Conservation (phyloP, 2,329 filamentous ascomycete species). For the Clarireedia hainanense region DNA sequence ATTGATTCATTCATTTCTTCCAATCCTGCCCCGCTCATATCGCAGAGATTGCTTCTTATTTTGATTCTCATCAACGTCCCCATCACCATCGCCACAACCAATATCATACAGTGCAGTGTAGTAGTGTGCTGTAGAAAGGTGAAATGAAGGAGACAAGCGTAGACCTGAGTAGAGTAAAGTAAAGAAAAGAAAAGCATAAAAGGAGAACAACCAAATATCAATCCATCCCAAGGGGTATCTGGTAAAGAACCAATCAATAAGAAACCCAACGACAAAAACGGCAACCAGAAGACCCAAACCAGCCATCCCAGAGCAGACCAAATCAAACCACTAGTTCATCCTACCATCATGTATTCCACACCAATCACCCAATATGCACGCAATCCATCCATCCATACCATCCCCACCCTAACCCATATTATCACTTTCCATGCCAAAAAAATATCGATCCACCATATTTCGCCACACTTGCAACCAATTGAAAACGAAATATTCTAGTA, state of each 20-base stretch:
- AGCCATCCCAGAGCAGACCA: not conserved
- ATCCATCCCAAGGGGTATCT: slow-evolving; percentile 9
- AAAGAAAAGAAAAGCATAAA: not conserved
- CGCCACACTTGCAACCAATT: not conserved
- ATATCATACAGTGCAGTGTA: not conserved
- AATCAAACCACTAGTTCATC: not conserved
- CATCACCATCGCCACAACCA: not conserved
- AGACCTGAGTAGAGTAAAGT: no score
- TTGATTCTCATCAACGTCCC: not conserved
- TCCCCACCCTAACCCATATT: not conserved
- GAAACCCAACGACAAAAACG: slow-evolving; percentile 3
- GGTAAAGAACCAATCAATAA: slow-evolving; percentile 6
- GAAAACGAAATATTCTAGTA: no score
- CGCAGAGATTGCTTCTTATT: no score
- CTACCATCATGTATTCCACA: not conserved
- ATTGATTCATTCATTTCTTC: not conserved
- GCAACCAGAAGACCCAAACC: not conserved
- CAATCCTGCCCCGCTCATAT: not conserved
- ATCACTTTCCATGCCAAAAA: not conserved
- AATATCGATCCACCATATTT: not conserved
- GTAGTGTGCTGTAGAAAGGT: no score
- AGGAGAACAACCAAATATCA: not conserved
- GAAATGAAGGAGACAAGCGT: no score
- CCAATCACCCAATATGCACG: not conserved
- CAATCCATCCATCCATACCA: not conserved